Evolutionary conservation across 805 yeast genomes (phyloP), one percentile per base, ranked within the genome.

Genomic region (Candida ipomoeae): DNA sequence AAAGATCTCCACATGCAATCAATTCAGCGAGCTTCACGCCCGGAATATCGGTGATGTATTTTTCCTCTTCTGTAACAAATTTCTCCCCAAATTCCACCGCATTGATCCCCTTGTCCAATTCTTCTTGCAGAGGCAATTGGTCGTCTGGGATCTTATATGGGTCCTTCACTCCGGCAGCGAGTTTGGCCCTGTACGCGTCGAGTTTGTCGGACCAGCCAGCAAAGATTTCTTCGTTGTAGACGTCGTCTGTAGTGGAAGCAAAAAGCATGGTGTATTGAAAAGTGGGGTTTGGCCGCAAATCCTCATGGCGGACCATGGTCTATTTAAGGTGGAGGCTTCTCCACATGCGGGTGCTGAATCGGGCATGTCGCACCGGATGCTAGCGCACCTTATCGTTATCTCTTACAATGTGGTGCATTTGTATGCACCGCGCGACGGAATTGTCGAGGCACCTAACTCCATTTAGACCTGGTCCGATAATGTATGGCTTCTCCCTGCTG

Each of bases 151-250:
- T 47, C 39, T 46, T 55, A 41, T 46, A 57, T 8, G 56, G 53
- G 15, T 44, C 56, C 18, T 40, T 39, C 29, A 68, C 58, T 3
- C 60, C 65, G 6, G 49, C 60, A 2, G 53, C 55, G 23, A 69
- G 56, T 6, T 55, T 55, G 11, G 59, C 50, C 21, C 63, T 55
- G 51, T 71, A 71, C 0, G 63, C 67, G 36, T 62, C 54, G 38
- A 71, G 57, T 52, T 69, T 71, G 20, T 73, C 71, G 39, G 59
- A 52, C 62, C 65, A 71, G 50, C 46, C 39, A 14, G 51, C 50
- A 44, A 39, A 56, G 33, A 45, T 46, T 8, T 46, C 48, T 4
- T 40, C 38, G 40, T 56, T 53, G 20, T 50, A 23, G 23, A 51
- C 50, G n/a, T 52, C 48, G 23, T 48, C 47, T 15, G 52, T 20